Evolutionary conservation across 257 asterid genomes (phyloP).

Genomic region (Rhazya stricta): DNA sequence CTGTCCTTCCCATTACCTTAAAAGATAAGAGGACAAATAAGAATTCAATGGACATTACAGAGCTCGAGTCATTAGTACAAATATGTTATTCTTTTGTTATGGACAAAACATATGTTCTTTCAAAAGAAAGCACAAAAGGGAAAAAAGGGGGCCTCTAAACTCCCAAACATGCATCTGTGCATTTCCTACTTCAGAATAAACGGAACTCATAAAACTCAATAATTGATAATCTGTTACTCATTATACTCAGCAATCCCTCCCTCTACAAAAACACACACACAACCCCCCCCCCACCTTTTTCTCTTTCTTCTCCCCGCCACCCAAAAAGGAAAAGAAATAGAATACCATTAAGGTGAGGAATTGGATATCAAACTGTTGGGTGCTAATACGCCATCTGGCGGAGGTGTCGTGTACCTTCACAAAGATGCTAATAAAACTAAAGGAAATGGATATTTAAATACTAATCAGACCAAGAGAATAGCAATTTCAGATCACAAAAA

Average conservation of each 20-base stretch:
- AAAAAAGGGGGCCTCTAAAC: not conserved
- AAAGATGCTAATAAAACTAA: not conserved
- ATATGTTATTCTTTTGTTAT: not conserved
- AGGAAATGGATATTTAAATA: not conserved
- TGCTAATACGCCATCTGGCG: not conserved
- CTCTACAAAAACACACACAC: too few species aligned
- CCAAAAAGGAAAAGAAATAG: too few species aligned
- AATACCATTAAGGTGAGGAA: not conserved
- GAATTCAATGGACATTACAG: not conserved
- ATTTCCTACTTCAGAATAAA: not conserved
- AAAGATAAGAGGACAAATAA: conserved; percentile 5
- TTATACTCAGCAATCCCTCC: not conserved
- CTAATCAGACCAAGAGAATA: not conserved
- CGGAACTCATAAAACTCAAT: not conserved
- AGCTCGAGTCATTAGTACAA: not conserved
- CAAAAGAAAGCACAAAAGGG: not conserved
- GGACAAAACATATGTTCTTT: not conserved
- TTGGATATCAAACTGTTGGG: not conserved
- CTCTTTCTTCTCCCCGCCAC: too few species aligned
- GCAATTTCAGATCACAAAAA: not conserved
- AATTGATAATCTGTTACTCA: not conserved
- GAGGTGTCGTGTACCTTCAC: not conserved
- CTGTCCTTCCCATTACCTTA: conserved; percentile 75
- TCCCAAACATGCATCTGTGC: not conserved
- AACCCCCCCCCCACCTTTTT: too few species aligned